Conservation (phyloP, 140 eudicot genomes). For the Oenanthe javanica region DNA sequence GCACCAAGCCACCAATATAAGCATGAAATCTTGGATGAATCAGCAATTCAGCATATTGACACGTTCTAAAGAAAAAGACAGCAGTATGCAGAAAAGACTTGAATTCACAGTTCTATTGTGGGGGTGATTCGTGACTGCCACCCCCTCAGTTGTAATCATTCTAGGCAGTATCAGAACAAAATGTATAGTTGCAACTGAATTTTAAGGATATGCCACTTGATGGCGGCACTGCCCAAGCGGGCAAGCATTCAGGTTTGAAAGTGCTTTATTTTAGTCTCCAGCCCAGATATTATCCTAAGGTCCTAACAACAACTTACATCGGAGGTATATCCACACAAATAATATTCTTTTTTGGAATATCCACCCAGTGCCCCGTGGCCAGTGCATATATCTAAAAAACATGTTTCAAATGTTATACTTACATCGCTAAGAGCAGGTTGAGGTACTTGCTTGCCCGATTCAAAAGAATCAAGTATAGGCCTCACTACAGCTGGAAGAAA, state of each 20-base stretch:
- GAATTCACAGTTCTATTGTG: background rate
- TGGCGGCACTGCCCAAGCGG: background rate
- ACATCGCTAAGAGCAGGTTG: slow-evolving; percentile 70
- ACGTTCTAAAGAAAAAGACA: background rate
- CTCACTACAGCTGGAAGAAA: slow-evolving; percentile 91
- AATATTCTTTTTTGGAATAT: background rate
- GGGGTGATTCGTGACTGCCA: background rate
- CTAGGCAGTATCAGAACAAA: background rate
- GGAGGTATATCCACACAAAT: background rate
- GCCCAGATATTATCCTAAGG: too few relatives aligned
- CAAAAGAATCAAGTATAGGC: slow-evolving; percentile 74
- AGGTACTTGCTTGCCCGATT: slow-evolving; percentile 62
- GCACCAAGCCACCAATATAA: background rate
- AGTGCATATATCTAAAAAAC: background rate
- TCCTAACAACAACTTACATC: background rate
- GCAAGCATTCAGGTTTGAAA: background rate
- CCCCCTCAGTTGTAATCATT: background rate
- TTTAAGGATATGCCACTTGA: background rate
- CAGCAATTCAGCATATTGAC: background rate
- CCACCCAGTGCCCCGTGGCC: background rate
- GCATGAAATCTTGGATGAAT: slow-evolving; percentile 5
- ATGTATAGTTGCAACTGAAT: background rate
- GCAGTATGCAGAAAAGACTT: background rate
- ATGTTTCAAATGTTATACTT: slow-evolving; percentile 21
- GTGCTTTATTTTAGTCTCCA: background rate